A percentile compares a stretch with the other conserved stretches of the same genome.
Conservation (phyloP, 1,284 basidiomycete species). For the Puccinia polysora region DNA sequence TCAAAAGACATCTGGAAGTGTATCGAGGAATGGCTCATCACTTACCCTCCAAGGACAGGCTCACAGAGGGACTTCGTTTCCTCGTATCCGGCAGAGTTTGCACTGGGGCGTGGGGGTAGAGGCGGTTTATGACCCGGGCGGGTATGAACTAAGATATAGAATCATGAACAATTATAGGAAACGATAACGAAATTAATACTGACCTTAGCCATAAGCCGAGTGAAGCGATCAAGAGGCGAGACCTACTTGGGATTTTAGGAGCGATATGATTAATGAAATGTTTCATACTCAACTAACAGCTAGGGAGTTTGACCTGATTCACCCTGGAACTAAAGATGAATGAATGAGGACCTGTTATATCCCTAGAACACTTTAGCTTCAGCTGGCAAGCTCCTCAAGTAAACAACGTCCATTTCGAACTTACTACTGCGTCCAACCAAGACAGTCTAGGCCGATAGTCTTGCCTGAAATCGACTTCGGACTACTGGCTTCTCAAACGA, state of each 20-base stretch:
- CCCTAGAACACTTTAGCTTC: too few relatives aligned
- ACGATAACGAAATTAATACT: not conserved
- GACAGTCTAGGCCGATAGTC: too few relatives aligned
- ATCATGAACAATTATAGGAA: not conserved
- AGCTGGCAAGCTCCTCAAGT: too few relatives aligned
- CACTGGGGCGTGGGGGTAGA: slow-evolving; percentile 31
- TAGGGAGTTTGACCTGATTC: too few relatives aligned
- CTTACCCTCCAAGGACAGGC: slow-evolving; percentile 33
- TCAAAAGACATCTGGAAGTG: not conserved
- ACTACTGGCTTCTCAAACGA: too few relatives aligned
- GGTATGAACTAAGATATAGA: slow-evolving; percentile 19
- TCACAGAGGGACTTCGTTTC: not conserved
- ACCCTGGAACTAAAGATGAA: too few relatives aligned
- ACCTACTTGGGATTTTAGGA: slow-evolving; percentile 20
- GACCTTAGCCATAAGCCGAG: not conserved
- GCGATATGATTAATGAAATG: slow-evolving; percentile 14
- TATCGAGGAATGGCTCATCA: not conserved
- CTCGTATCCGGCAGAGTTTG: not conserved
- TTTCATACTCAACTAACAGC: too few relatives aligned
- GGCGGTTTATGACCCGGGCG: slow-evolving; percentile 30
- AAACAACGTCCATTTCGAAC: too few relatives aligned
- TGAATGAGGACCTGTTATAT: too few relatives aligned
- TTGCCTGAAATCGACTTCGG: too few relatives aligned
- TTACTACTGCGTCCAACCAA: too few relatives aligned
- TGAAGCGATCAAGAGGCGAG: not conserved